Base-by-base conservation (phyloP, 2,329 filamentous ascomycete genomes). In the Fusarium transvaalense region DNA sequence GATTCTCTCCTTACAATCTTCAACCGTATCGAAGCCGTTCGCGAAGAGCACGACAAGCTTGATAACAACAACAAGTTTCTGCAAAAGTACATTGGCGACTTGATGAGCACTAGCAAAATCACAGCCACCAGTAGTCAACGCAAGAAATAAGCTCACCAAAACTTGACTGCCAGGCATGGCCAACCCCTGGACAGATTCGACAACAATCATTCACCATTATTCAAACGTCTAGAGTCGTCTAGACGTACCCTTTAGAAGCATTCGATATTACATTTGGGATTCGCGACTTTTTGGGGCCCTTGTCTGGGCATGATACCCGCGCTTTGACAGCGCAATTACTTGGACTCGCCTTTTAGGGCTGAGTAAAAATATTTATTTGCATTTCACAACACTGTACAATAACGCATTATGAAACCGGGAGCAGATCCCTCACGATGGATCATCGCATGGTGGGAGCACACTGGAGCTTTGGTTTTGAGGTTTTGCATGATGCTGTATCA, bases 31-130 rank as follows among this genome's bases (percentile, higher is more conserved):
- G 96, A 99, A 77, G 92, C 93, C 31, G 94, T 98, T 68, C 93
- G 94, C 79, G 91, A 92, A 73, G 95, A 98, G 77, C 94, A 99
- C 77, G 93, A 97, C 82, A 97, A 97, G 81, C 89, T 99, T 56
- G 94, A 98, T 80, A 96, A 88, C 79, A 94, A 97, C 79, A 99
- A 99, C 85, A 95, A 94, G 76, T 97, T 98, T 76, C 82, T 99
- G 47, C 95, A 98, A 80, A 97, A 97, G 79, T 98, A 98, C 78
- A 98, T 98, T 75, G 95, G 95, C 69, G 95, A 97, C 76, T 85
- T 98, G 56, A 98, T 97, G 88, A 92, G 93, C 72, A 91, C 89
- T n/a, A 90, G 88, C 77, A 91, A 91, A 76, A 91, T 92, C 72
- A 91, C 89, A 1, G 85, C 89, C 3, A 82, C 85, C 2, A 81